Conservation (phyloP, 1,284 basidiomycete species). For the Ustilago curta region DNA sequence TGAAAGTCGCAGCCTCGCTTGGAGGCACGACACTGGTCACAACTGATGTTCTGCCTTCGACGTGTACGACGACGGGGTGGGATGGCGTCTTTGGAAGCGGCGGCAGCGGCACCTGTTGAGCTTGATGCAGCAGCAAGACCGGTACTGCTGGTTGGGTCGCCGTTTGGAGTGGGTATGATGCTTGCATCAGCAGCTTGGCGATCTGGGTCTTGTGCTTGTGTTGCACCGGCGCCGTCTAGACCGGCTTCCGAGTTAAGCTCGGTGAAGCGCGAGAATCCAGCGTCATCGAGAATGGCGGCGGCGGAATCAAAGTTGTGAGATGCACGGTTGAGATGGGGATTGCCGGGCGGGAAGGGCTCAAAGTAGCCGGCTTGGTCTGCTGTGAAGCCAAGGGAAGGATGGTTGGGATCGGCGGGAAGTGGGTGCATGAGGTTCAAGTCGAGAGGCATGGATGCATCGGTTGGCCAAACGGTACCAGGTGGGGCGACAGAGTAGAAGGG, state of each 20-base stretch:
- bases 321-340: constrained; percentile 3
- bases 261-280: constrained; percentile 30
- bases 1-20: constrained; percentile 56
- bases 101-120: too few species aligned
- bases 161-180: neutral
- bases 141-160: neutral
- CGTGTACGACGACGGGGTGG: constrained; percentile 44
- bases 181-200: neutral
- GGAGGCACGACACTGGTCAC: constrained; percentile 53
- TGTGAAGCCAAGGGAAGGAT: constrained; percentile 16
- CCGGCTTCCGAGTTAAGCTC: constrained; percentile 32
- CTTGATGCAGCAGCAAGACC: neutral
- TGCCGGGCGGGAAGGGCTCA: constrained; percentile 15
- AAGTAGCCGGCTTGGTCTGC: constrained; percentile 19
- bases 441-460: constrained; percentile 29
- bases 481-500: constrained; percentile 48
- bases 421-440: constrained; percentile 19
- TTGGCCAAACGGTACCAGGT: constrained; percentile 16
- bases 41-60: constrained; percentile 54
- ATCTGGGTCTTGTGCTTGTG: neutral
- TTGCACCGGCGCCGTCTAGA: neutral
- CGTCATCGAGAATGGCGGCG: constrained; percentile 39
- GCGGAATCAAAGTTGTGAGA: constrained; percentile 30
- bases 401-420: constrained; percentile 11
- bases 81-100: constrained; percentile 29